Evolutionary conservation across 306 rosid genomes (phyloP).

Genomic region (Chamaecrista fasciculata): DNA sequence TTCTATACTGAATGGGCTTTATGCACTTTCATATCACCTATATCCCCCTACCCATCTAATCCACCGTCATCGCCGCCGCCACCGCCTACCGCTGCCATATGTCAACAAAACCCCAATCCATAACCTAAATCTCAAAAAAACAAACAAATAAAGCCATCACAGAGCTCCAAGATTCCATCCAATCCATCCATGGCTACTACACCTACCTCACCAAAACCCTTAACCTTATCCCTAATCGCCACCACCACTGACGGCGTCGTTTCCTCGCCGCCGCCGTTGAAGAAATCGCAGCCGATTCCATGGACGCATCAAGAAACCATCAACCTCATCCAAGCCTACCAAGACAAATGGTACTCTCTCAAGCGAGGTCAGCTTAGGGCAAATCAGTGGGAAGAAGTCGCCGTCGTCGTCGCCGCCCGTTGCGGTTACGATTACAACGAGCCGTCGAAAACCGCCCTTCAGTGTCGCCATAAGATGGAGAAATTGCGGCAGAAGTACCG

Average conservation of each 20-base stretch:
- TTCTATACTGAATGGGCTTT: too few species aligned
- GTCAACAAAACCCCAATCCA: neutral
- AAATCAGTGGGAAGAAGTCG: constrained; percentile 88
- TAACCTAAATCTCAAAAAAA: neutral
- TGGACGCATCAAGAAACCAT: constrained; percentile 89
- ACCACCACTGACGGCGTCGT: neutral
- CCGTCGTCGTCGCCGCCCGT: constrained; percentile 76
- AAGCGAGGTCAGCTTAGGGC: constrained; percentile 75
- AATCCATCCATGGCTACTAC: constrained; percentile 15
- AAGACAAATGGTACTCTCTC: constrained; percentile 85
- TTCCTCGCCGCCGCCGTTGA: constrained; percentile 23
- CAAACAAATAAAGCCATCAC: neutral
- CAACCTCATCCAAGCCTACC: constrained; percentile 77
- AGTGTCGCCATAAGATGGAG: constrained; percentile 98
- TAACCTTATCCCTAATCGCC: neutral
- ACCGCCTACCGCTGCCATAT: constrained; percentile 4
- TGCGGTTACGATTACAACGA: constrained; percentile 66
- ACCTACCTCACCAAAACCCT: constrained; percentile 12
- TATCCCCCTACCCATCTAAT: neutral
- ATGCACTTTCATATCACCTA: neutral
- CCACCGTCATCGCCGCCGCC: neutral
- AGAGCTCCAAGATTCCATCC: neutral
- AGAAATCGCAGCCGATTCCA: constrained; percentile 61
- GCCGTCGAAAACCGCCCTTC: constrained; percentile 83
- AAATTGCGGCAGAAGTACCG: constrained; percentile 85